A percentile compares a stretch with the other conserved stretches of the same genome.
These are phyloP conservation scores for Porcisia hertigi DNA, from an alignment of 208 protist genomes.

Conservation along the genomic window DNA sequence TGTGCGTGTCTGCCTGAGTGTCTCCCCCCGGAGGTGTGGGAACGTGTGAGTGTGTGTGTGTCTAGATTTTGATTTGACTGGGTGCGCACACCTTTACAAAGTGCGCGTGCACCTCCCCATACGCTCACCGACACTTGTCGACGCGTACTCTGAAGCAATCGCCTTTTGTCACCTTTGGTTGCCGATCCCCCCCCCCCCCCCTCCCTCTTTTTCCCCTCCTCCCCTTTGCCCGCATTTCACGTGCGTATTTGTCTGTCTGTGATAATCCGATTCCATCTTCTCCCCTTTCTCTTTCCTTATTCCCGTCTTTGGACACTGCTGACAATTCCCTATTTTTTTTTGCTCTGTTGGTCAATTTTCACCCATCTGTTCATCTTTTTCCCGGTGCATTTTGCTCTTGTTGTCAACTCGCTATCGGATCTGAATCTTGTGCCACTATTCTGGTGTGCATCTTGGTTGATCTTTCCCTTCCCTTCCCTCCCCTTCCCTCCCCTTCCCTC, in stretches of 20 bases:
- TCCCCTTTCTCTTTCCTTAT: no score
- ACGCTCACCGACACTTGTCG: neutral
- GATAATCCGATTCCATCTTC: no score
- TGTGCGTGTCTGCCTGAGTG: neutral
- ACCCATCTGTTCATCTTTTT: no score
- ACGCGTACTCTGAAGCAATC: conserved; percentile 1
- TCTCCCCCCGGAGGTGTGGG: neutral
- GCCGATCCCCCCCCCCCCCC: neutral
- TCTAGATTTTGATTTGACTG: no score
- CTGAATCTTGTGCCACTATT: no score
- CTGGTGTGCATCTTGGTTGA: neutral
- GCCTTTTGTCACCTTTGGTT: neutral
- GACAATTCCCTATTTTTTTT: no score
- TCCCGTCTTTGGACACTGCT: no score
- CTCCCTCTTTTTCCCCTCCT: neutral
- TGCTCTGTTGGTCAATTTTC: no score
- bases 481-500: neutral
- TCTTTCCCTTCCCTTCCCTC: neutral
- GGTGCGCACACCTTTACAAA: neutral
- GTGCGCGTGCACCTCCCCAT: neutral
- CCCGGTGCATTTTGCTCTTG: no score
- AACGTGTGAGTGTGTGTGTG: neutral
- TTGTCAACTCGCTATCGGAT: no score
- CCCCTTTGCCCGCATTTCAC: no score
- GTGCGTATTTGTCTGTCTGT: conserved; percentile 1